Conservation (phyloP, 2,329 filamentous ascomycete genomes). For the Trichoderma sp. region DNA sequence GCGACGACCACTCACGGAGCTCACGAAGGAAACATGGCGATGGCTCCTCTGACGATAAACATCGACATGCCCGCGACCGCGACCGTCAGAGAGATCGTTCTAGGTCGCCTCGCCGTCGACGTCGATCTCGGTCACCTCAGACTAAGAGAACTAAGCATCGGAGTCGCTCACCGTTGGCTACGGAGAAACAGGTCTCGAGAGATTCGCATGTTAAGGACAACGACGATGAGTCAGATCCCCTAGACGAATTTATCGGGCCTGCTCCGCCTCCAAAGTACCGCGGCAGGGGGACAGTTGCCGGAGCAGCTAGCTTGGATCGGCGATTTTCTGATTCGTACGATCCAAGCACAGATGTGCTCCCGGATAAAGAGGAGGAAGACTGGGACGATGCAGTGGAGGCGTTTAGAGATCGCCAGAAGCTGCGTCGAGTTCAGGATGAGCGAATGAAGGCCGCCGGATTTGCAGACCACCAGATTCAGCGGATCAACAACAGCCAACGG, state of each 20-base stretch:
- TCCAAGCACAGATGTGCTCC: conserved; percentile 50
- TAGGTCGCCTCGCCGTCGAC: conserved; percentile 28
- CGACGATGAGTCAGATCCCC: conserved; percentile 58
- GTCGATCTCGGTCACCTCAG: conserved; percentile 33
- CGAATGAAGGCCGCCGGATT: conserved; percentile 76
- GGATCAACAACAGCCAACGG: conserved; percentile 49
- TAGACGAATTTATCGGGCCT: conserved; percentile 75
- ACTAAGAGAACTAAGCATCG: conserved; percentile 32
- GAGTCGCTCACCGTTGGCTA: conserved; percentile 29
- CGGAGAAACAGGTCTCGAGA: conserved; percentile 16
- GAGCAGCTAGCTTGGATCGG: conserved; percentile 67
- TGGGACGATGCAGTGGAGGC: conserved; percentile 81
- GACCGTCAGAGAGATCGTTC: conserved; percentile 23
- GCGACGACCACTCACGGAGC: conserved; percentile 22
- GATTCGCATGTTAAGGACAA: background rate
- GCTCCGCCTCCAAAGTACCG: conserved; percentile 55
- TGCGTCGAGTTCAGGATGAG: conserved; percentile 71
- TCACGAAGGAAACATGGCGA: conserved; percentile 19
- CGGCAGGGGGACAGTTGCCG: conserved; percentile 65
- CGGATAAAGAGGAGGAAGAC: conserved; percentile 45
- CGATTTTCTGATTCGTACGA: conserved; percentile 70
- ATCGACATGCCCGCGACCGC: conserved; percentile 19
- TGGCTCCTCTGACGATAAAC: conserved; percentile 3
- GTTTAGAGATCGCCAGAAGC: conserved; percentile 73
- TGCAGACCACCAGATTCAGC: conserved; percentile 65